Percentiles rank a stretch among this genome's conserved stretches.
phyloP scores from a whole-genome alignment of 495 filamentous ascomycete genomes.

The Neurospora tetraspora region DNA sequence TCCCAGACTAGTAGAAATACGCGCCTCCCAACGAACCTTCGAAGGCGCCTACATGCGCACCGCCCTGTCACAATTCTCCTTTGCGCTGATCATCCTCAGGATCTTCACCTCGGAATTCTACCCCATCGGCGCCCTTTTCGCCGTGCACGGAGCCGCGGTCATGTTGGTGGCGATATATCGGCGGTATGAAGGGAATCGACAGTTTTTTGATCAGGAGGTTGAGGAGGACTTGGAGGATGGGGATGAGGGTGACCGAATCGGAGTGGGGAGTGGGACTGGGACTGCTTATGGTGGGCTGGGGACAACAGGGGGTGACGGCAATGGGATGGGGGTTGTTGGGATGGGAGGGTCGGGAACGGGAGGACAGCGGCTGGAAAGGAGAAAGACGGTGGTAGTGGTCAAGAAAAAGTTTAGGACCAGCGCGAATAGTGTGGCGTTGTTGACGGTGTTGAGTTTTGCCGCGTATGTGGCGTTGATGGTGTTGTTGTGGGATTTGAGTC shows the following conservation, averaged over 20 bases:
- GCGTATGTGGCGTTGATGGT: slow-evolving; percentile 74
- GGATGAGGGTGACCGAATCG: background rate
- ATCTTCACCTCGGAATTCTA: slow-evolving; percentile 97
- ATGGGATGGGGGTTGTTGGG: background rate
- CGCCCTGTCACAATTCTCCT: slow-evolving; percentile 86
- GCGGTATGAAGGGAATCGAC: slow-evolving; percentile 79
- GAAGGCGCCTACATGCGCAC: slow-evolving; percentile 96
- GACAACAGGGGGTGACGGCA: too few relatives aligned
- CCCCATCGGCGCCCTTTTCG: slow-evolving; percentile 82
- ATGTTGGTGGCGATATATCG: slow-evolving; percentile 71
- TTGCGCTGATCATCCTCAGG: slow-evolving; percentile 86
- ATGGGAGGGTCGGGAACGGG: background rate
- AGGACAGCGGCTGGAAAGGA: slow-evolving; percentile 13
- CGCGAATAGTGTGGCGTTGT: slow-evolving; percentile 69
- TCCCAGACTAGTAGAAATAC: slow-evolving; percentile 66
- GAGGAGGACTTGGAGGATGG: slow-evolving; percentile 25
- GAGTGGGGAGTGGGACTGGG: too few relatives aligned
- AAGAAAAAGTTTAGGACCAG: slow-evolving; percentile 80
- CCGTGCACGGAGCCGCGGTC: slow-evolving; percentile 79
- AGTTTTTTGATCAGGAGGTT: slow-evolving; percentile 70
- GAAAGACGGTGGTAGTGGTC: slow-evolving; percentile 18
- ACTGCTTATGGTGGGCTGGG: too few relatives aligned
- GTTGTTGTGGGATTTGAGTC: slow-evolving; percentile 51
- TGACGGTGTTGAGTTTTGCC: slow-evolving; percentile 70
- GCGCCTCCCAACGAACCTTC: slow-evolving; percentile 90